A percentile compares a stretch with the other conserved stretches of the same genome.
Conservation (phyloP, 2,329 filamentous ascomycete species). For the Leptodontidium sp. region DNA sequence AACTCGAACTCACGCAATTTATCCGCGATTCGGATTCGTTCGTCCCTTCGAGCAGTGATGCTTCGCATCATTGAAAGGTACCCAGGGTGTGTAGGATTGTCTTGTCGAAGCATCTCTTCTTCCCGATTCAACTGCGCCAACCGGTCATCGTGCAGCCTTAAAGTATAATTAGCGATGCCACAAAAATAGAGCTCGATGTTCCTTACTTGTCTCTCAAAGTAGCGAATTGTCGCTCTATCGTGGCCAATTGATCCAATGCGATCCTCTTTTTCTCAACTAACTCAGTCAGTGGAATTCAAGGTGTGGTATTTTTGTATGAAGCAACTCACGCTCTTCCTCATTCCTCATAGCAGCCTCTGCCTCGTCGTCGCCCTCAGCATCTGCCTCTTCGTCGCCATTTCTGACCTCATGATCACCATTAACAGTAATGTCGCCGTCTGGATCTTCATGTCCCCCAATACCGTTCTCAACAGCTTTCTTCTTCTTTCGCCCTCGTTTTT, state of each 20-base stretch:
- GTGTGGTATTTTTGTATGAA: neutral
- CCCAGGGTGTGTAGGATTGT: slow-evolving; percentile 83
- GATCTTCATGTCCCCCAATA: slow-evolving; percentile 37
- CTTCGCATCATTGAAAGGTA: slow-evolving; percentile 90
- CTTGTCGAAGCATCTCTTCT: slow-evolving; percentile 66
- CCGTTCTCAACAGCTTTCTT: slow-evolving; percentile 45
- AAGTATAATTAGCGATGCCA: slow-evolving; percentile 36
- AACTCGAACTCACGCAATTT: slow-evolving; percentile 77
- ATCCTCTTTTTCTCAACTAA: slow-evolving; percentile 79
- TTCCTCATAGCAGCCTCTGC: slow-evolving; percentile 65
- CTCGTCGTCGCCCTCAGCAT: slow-evolving; percentile 66
- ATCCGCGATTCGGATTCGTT: slow-evolving; percentile 79
- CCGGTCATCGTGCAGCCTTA: slow-evolving; percentile 86
- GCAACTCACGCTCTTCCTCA: slow-evolving; percentile 68
- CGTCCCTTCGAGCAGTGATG: slow-evolving; percentile 81
- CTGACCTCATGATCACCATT: slow-evolving; percentile 47
- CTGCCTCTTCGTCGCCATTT: slow-evolving; percentile 59
- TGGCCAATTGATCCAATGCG: slow-evolving; percentile 80
- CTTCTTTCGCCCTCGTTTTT: slow-evolving; percentile 48
- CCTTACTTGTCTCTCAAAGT: slow-evolving; percentile 80
- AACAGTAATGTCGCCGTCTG: slow-evolving; percentile 37
- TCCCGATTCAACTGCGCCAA: slow-evolving; percentile 80
- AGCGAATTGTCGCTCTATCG: slow-evolving; percentile 88
- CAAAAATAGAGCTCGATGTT: neutral
- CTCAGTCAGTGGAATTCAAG: slow-evolving; percentile 44